Evolutionary conservation across 1,139 yeast species (phyloP).

Genomic region (Sugiyamaella paludigena): DNA sequence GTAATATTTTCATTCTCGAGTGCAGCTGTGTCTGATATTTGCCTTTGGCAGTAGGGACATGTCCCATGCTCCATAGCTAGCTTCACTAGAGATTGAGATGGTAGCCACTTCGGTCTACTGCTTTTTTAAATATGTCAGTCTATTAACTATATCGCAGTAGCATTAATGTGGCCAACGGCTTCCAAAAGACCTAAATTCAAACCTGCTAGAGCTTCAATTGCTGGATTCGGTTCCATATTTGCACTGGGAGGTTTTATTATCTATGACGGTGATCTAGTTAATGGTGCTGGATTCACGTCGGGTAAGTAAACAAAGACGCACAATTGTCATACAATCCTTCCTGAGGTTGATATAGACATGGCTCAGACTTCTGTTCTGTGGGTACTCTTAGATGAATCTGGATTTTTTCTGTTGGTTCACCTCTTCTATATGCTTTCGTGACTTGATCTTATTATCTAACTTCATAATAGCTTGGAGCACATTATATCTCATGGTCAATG

Average conservation of each 20-base stretch:
- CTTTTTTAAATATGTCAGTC: not conserved
- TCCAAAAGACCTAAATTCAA: conserved; percentile 35
- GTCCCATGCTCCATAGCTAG: conserved; percentile 7
- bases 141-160: conserved; percentile 23
- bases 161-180: conserved; percentile 31
- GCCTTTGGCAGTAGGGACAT: not conserved
- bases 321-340: too few species aligned
- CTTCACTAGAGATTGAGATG: conserved; percentile 14
- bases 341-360: too few species aligned
- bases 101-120: conserved; percentile 8
- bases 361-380: too few species aligned
- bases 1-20: too few species aligned
- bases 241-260: conserved; percentile 81
- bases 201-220: conserved; percentile 48
- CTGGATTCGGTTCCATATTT: conserved; percentile 66
- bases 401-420: not conserved
- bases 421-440: not conserved
- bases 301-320: conserved; percentile 25
- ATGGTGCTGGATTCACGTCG: conserved; percentile 83
- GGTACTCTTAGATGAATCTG: too few species aligned
- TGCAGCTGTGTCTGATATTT: not conserved
- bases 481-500: conserved; percentile 72
- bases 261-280: conserved; percentile 72
- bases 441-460: not conserved
- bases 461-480: conserved; percentile 67